Conservation (phyloP, 1,139 yeast genomes). For the Saccharomyces hybrid region DNA sequence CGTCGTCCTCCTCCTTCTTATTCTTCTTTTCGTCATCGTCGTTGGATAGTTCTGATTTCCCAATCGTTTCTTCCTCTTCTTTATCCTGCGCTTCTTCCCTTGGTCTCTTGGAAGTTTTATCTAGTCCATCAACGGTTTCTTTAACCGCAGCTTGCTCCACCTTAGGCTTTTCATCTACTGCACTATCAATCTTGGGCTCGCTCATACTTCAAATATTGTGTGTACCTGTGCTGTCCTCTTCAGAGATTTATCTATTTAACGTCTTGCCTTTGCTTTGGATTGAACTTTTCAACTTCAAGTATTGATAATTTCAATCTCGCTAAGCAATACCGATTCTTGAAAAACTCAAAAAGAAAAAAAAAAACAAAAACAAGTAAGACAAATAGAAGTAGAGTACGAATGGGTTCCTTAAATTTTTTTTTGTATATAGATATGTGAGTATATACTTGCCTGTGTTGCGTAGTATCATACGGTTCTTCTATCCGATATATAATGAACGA, state of each 20-base stretch:
- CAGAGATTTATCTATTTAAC: no score
- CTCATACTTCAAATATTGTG: background rate
- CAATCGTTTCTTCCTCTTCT: constrained; percentile 1
- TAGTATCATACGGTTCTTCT: constrained; percentile 53
- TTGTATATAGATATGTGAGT: no score
- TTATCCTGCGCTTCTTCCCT: background rate
- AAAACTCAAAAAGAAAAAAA: no score
- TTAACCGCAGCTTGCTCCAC: background rate
- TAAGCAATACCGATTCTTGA: background rate
- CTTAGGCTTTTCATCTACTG: background rate
- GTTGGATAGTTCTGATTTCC: constrained; percentile 1
- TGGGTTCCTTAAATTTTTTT: background rate
- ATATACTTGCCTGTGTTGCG: no score
- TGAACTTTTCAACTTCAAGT: background rate
- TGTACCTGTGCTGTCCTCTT: background rate
- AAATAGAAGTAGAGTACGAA: background rate
- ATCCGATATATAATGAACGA: constrained; percentile 79
- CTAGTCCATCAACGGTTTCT: background rate
- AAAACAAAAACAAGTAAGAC: no score
- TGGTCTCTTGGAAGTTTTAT: background rate
- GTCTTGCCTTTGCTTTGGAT: background rate
- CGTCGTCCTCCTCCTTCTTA: constrained; percentile 6
- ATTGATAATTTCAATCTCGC: background rate
- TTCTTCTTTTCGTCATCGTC: constrained; percentile 5
- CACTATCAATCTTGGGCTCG: background rate